A percentile compares a stretch with the other conserved stretches of the same genome.
Conservation (phyloP, 495 filamentous ascomycete genomes). For the Hyaloscypha bicolor region DNA sequence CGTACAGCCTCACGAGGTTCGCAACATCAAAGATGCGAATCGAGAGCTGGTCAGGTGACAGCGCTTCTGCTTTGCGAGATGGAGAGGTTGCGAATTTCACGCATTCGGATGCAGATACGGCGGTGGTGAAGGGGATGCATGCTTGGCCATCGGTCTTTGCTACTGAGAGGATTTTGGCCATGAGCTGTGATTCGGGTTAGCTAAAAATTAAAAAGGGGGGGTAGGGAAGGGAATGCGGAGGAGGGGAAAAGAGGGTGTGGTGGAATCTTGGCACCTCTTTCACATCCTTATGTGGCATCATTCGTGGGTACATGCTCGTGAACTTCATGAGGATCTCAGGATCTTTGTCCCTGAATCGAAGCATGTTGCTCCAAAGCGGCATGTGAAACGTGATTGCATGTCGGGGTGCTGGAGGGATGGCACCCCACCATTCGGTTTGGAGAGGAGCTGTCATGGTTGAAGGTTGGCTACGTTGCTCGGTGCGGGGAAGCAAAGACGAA, state of each 20-base stretch:
- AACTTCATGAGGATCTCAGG: slow-evolving; percentile 31
- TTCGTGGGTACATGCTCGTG: slow-evolving; percentile 46
- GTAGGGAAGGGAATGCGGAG: not conserved
- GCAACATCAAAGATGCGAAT: slow-evolving; percentile 41
- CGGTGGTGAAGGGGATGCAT: slow-evolving; percentile 35
- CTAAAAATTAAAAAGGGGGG: not conserved
- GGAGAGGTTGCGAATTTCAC: slow-evolving; percentile 29
- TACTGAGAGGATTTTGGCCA: slow-evolving; percentile 29
- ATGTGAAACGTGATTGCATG: slow-evolving; percentile 44
- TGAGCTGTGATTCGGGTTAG: slow-evolving; percentile 30
- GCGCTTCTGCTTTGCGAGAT: slow-evolving; percentile 26
- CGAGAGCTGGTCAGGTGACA: slow-evolving; percentile 29
- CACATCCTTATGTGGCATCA: slow-evolving; percentile 38
- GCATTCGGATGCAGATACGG: slow-evolving; percentile 31
- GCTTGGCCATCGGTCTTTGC: slow-evolving; percentile 34
- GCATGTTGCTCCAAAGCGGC: slow-evolving; percentile 37
- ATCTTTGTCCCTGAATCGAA: slow-evolving; percentile 39
- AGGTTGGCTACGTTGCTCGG: not conserved
- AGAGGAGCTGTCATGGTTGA: slow-evolving; percentile 38
- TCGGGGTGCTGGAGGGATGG: slow-evolving; percentile 43
- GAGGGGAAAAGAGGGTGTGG: not conserved
- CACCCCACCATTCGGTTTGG: slow-evolving; percentile 39
- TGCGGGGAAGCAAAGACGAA: not conserved
- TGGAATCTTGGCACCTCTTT: slow-evolving; percentile 16
- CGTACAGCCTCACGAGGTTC: slow-evolving; percentile 37